Percentiles rank a stretch among this genome's conserved stretches.
These are phyloP conservation scores for Cutaneotrichosporon cavernicola DNA, from an alignment of 1,284 basidiomycete species.

Conservation along the genomic window DNA sequence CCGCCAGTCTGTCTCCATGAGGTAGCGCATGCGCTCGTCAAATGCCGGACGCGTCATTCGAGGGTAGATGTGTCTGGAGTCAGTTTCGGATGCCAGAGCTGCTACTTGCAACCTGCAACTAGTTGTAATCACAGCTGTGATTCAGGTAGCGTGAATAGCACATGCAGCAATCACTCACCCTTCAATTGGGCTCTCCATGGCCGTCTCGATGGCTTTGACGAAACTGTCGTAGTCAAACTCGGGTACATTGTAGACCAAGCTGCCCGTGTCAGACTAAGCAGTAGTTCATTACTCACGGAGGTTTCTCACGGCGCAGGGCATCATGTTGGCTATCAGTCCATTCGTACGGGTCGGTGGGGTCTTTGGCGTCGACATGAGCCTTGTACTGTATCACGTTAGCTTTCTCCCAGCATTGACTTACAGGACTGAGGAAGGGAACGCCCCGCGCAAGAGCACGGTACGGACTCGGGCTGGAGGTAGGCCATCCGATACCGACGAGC, in stretches of 20 bases:
- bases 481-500: slow-evolving; percentile 30
- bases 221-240: slow-evolving; percentile 28
- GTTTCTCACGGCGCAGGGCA: too few relatives aligned
- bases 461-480: slow-evolving; percentile 24
- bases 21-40: slow-evolving; percentile 21
- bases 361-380: too few relatives aligned
- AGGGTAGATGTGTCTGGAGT: too few relatives aligned
- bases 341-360: slow-evolving; percentile 3
- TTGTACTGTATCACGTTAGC: too few relatives aligned
- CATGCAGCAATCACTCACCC: slow-evolving; percentile 13
- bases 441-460: slow-evolving; percentile 15
- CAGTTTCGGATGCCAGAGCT: too few relatives aligned
- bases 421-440: slow-evolving; percentile 10
- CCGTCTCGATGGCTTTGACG: slow-evolving; percentile 24
- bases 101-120: too few relatives aligned
- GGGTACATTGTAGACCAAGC: slow-evolving; percentile 30
- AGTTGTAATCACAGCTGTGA: too few relatives aligned
- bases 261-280: too few relatives aligned
- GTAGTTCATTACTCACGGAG: too few relatives aligned
- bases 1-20: slow-evolving; percentile 28
- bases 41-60: slow-evolving; percentile 22
- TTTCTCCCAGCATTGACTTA: too few relatives aligned
- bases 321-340: too few relatives aligned
- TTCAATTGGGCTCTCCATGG: slow-evolving; percentile 25
- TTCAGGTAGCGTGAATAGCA: too few relatives aligned